Conservation (phyloP, 768 basidiomycete genomes). For the Mycena metata region DNA sequence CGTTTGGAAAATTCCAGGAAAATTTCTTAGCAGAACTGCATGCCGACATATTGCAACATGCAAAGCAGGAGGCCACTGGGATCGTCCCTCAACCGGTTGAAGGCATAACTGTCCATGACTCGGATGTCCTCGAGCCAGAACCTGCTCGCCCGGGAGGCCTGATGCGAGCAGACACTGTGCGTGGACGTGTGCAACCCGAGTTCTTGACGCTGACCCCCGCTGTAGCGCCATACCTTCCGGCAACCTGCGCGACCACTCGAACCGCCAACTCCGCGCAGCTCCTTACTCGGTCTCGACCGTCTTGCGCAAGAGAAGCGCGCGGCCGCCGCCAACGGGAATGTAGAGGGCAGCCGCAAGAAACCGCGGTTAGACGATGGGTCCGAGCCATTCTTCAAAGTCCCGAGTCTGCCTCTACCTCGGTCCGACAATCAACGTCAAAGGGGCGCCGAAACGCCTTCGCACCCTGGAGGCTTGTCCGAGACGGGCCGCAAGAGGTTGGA, state of each 20-base stretch:
- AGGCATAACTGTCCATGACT: constrained; percentile 83
- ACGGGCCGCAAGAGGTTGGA: constrained; percentile 78
- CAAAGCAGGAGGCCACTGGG: constrained; percentile 72
- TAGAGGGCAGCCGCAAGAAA: constrained; percentile 73
- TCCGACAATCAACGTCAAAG: constrained; percentile 75
- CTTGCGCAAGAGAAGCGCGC: constrained; percentile 91
- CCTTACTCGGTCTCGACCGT: constrained; percentile 88
- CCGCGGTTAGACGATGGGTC: constrained; percentile 71
- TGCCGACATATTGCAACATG: constrained; percentile 81
- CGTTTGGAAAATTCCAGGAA: constrained; percentile 90
- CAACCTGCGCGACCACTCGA: constrained; percentile 79
- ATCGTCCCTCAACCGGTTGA: constrained; percentile 70
- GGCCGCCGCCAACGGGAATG: constrained; percentile 58
- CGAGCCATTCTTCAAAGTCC: constrained; percentile 94
- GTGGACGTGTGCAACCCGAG: constrained; percentile 40
- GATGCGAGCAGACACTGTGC: constrained; percentile 73
- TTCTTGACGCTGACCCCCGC: background rate
- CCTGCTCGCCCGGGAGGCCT: constrained; percentile 84
- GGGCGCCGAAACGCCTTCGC: constrained; percentile 93
- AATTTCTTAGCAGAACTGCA: constrained; percentile 84
- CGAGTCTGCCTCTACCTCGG: constrained; percentile 72
- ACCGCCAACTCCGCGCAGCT: constrained; percentile 83
- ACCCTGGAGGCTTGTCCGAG: constrained; percentile 90
- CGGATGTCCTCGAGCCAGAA: constrained; percentile 88
- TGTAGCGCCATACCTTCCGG: constrained; percentile 84